Conservation (phyloP, 352 stramenopile species). For the Globisporangium abappressorium region DNA sequence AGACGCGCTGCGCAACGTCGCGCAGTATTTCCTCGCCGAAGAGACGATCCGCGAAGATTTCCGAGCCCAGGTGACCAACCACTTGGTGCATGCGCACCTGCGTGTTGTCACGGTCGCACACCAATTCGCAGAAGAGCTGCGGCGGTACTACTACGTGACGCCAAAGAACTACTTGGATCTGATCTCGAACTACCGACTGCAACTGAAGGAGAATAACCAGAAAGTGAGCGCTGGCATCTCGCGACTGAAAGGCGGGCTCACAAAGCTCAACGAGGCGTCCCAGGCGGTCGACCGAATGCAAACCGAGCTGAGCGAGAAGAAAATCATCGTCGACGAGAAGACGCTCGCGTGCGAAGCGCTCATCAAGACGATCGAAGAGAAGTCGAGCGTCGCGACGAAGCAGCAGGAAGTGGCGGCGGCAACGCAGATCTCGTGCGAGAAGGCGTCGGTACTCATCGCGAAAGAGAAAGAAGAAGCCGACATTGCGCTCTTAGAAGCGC, state of each 20-base stretch:
- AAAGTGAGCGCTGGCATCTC: constrained; percentile 90
- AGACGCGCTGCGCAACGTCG: constrained; percentile 91
- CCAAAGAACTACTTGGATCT: constrained; percentile 97
- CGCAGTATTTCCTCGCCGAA: constrained; percentile 91
- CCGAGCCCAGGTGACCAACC: constrained; percentile 75
- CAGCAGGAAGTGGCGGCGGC: constrained; percentile 88
- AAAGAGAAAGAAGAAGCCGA: constrained; percentile 93
- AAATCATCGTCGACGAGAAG: constrained; percentile 95
- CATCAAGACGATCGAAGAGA: constrained; percentile 95
- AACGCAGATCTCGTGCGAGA: constrained; percentile 90
- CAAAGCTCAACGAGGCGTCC: constrained; percentile 93
- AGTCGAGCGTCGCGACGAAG: constrained; percentile 89
- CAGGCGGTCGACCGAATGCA: constrained; percentile 93
- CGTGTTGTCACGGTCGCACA: constrained; percentile 88
- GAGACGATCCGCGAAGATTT: constrained; percentile 89
- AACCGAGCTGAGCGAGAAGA: constrained; percentile 92
- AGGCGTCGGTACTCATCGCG: constrained; percentile 89
- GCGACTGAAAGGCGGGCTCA: constrained; percentile 89
- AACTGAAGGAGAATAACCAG: constrained; percentile 89
- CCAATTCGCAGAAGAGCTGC: constrained; percentile 89
- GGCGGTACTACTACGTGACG: constrained; percentile 96
- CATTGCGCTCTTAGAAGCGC: constrained; percentile 88
- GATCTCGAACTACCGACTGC: constrained; percentile 90
- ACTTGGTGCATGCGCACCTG: constrained; percentile 91
- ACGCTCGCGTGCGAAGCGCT: constrained; percentile 89